Conservation (phyloP, 805 yeast genomes). For the Starmerella ratchasimensis region DNA sequence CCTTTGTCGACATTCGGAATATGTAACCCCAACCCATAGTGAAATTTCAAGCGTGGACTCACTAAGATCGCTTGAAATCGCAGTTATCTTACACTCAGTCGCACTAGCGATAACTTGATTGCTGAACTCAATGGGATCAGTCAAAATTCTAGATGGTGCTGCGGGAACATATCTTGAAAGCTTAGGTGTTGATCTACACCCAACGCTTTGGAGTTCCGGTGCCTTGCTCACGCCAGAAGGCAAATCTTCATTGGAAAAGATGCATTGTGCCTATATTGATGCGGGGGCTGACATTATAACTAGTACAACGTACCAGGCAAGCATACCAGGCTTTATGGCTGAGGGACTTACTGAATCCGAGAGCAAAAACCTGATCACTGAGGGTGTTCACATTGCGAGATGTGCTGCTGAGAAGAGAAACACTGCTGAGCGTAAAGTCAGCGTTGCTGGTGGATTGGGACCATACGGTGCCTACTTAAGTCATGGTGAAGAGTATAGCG, state of each 20-base stretch:
- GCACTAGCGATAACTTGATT: too few relatives aligned
- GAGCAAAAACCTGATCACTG: constrained; percentile 6
- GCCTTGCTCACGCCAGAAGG: constrained; percentile 31
- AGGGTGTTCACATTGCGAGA: constrained; percentile 21
- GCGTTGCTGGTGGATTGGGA: constrained; percentile 54
- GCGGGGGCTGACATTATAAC: constrained; percentile 44
- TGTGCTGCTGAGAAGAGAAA: constrained; percentile 18
- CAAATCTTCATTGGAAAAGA: constrained; percentile 33
- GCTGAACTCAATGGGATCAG: too few relatives aligned
- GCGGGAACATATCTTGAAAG: constrained; percentile 50
- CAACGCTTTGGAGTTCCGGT: constrained; percentile 49
- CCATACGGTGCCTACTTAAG: constrained; percentile 63
- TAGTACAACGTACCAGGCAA: constrained; percentile 50
- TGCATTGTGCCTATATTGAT: constrained; percentile 39
- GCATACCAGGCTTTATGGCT: constrained; percentile 29
- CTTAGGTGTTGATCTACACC: constrained; percentile 33
- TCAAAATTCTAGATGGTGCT: constrained; percentile 45
- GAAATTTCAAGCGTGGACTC: too few relatives aligned
- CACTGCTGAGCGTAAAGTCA: constrained; percentile 3
- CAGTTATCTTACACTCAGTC: too few relatives aligned
- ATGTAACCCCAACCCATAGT: too few relatives aligned
- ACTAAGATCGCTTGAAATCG: too few relatives aligned
- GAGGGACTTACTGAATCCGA: constrained; percentile 10
- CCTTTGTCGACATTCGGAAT: too few relatives aligned
- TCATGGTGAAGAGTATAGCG: constrained; percentile 61